Conservation (phyloP, 2,329 filamentous ascomycete species). For the Diaporthe destruens region DNA sequence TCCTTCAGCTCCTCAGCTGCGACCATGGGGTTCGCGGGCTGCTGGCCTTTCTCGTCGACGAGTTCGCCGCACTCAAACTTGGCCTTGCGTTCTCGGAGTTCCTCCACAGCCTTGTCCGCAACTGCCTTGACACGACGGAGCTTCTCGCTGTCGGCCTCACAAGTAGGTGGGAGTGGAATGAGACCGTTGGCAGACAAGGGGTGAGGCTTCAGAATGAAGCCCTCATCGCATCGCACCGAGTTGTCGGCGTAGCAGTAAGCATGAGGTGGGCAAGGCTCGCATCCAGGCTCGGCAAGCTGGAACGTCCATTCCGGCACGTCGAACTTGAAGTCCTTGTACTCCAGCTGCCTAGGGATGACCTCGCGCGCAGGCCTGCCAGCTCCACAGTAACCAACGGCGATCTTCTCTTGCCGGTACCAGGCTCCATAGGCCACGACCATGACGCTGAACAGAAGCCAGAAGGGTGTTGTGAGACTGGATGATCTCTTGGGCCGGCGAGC, state of each 20-base stretch:
- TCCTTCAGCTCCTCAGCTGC: conserved; percentile 82
- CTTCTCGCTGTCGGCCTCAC: conserved; percentile 95
- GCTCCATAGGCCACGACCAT: conserved; percentile 79
- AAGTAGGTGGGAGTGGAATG: conserved; percentile 88
- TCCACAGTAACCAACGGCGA: conserved; percentile 95
- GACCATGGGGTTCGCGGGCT: conserved; percentile 68
- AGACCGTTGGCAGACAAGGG: conserved; percentile 85
- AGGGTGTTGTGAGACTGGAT: conserved; percentile 69
- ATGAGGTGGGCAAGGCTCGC: conserved; percentile 90
- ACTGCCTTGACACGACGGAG: conserved; percentile 87
- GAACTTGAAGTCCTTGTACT: conserved; percentile 54
- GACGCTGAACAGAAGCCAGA: conserved; percentile 78
- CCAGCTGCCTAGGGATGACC: conserved; percentile 62
- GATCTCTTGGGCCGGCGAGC: conserved; percentile 56
- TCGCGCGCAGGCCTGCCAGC: conserved; percentile 74
- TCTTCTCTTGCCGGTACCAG: conserved; percentile 94
- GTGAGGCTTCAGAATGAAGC: conserved; percentile 88
- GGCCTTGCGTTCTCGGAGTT: conserved; percentile 85
- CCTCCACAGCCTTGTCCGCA: conserved; percentile 87
- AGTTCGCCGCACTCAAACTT: conserved; percentile 90
- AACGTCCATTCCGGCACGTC: conserved; percentile 80
- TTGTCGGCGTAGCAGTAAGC: conserved; percentile 88
- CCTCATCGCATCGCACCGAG: conserved; percentile 83
- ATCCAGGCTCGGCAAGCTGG: conserved; percentile 79
- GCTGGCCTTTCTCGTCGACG: conserved; percentile 70